Evolutionary conservation across 805 yeast species (phyloP).

Genomic region (Zygosaccharomyces kombuchaensis): DNA sequence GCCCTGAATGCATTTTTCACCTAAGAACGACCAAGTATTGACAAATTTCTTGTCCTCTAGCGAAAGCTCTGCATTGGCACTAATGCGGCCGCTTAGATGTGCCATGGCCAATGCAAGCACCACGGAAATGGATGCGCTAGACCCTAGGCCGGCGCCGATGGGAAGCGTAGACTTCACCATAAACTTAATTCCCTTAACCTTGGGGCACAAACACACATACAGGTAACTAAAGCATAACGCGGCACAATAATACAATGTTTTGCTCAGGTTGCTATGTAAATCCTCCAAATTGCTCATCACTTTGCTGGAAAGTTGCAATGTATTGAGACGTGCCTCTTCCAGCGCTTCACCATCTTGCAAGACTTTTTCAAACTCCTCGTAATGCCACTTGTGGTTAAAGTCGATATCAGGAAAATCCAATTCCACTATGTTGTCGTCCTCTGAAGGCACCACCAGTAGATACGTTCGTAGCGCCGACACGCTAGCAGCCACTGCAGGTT

Average conservation of each 20-base stretch:
- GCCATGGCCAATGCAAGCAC: conserved; percentile 73
- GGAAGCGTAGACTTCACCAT: conserved; percentile 81
- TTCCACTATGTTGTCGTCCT: conserved; percentile 42
- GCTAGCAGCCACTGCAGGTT: conserved; percentile 96
- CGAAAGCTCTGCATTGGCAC: conserved; percentile 29
- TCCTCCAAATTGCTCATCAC: conserved; percentile 47
- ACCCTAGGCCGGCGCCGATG: conserved; percentile 94
- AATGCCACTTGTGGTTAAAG: conserved; percentile 60
- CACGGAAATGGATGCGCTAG: conserved; percentile 87
- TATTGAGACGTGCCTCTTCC: conserved; percentile 29
- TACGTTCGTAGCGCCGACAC: conserved; percentile 75
- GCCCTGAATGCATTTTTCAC: conserved; percentile 94
- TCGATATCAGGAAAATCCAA: conserved; percentile 83
- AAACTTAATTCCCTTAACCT: conserved; percentile 50
- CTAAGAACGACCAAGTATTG: conserved; percentile 85
- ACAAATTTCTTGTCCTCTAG: conserved; percentile 54
- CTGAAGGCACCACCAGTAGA: conserved; percentile 50
- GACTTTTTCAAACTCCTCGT: conserved; percentile 14
- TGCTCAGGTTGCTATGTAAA: conserved; percentile 42
- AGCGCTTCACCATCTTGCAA: conserved; percentile 18
- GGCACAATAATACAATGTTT: conserved; percentile 66
- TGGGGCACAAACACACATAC: conserved; percentile 54
- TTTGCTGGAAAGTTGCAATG: conserved; percentile 58
- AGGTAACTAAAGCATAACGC: conserved; percentile 82
- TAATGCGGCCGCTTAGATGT: conserved; percentile 52